Conservation (phyloP, 2,329 filamentous ascomycete genomes). For the Kalmusia sp. region DNA sequence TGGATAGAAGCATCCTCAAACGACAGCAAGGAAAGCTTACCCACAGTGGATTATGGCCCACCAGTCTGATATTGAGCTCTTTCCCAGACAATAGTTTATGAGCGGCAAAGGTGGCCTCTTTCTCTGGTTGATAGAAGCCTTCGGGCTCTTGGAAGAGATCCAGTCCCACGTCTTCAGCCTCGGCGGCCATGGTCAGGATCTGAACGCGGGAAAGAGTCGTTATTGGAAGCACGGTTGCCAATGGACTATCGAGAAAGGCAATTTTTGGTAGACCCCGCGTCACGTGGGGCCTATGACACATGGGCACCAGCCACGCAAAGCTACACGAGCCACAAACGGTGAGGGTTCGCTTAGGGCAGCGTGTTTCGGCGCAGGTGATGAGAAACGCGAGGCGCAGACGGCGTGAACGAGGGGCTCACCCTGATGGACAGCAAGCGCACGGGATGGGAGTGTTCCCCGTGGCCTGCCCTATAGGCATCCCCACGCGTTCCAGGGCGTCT, state of each 20-base stretch:
- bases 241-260: constrained; percentile 10
- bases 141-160: constrained; percentile 81
- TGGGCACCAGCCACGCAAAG: too few species aligned
- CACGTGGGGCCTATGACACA: constrained; percentile 12
- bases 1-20: not conserved
- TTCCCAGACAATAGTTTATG: constrained; percentile 74
- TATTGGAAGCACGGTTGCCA: constrained; percentile 6
- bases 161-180: constrained; percentile 46
- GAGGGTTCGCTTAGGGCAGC: not conserved
- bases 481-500: constrained; percentile 8
- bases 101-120: constrained; percentile 74
- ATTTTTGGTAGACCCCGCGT: constrained; percentile 25
- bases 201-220: not conserved
- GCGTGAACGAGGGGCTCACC: not conserved
- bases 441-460: not conserved
- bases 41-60: constrained; percentile 88
- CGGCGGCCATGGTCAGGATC: constrained; percentile 30
- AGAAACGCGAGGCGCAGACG: not conserved
- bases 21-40: constrained; percentile 51
- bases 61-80: constrained; percentile 74
- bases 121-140: constrained; percentile 80
- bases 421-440: not conserved
- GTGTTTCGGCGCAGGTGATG: not conserved
- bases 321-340: too few species aligned
- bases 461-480: not conserved